phyloP scores from a whole-genome alignment of 805 yeast genomes.

The Tetrapisispora namnaoensis region DNA sequence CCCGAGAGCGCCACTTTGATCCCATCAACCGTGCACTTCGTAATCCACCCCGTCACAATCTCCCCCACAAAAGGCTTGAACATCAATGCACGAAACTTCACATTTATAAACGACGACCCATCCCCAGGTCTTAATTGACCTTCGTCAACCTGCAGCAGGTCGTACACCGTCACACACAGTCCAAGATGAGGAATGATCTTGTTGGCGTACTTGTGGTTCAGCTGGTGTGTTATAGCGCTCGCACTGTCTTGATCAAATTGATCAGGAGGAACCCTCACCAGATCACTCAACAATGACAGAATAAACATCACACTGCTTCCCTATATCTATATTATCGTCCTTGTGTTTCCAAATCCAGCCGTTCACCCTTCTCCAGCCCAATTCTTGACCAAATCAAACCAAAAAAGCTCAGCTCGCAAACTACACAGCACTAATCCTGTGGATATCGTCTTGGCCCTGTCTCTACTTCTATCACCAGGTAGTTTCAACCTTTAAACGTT shows the following conservation, averaged over 20 bases:
- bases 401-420: not conserved
- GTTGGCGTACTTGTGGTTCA: conserved; percentile 78
- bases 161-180: conserved; percentile 76
- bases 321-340: no score
- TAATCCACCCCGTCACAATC: conserved; percentile 84
- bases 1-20: conserved; percentile 58
- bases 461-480: no score
- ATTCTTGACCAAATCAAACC: not conserved
- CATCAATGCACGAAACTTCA: conserved; percentile 62
- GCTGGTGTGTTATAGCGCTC: conserved; percentile 66
- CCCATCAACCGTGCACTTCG: conserved; percentile 81
- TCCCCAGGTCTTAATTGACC: conserved; percentile 91
- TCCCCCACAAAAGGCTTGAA: conserved; percentile 96
- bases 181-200: conserved; percentile 80
- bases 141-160: conserved; percentile 68
- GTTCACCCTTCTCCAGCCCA: not conserved
- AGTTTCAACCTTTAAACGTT: no score
- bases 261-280: conserved; percentile 82
- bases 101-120: conserved; percentile 75
- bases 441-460: no score
- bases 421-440: no score
- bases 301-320: conserved; percentile 86
- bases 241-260: conserved; percentile 63
- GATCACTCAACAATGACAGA: conserved; percentile 68
- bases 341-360: no score